Evolutionary conservation across 208 protist genomes (phyloP).

Genomic region (Acanthamoeba sp.): DNA sequence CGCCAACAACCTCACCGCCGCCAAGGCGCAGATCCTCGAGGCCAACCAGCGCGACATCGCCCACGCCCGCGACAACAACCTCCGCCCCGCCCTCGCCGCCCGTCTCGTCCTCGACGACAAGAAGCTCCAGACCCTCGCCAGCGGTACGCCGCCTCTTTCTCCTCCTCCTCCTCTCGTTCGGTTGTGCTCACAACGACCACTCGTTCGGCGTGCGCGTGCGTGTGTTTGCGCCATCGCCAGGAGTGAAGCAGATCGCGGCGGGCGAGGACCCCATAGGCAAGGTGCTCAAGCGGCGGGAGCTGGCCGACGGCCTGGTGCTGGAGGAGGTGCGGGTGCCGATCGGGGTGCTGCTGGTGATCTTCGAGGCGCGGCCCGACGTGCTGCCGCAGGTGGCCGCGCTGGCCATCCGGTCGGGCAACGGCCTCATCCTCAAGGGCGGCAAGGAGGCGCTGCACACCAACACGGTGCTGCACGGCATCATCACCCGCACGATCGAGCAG

Average conservation of each 20-base stretch:
- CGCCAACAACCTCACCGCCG: constrained; percentile 75
- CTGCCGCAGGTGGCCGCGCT: constrained; percentile 92
- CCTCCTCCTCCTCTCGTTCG: constrained; percentile 70
- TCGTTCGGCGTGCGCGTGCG: too few relatives aligned
- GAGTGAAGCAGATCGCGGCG: constrained; percentile 86
- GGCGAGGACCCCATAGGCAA: constrained; percentile 87
- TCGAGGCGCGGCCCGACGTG: constrained; percentile 94
- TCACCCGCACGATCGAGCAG: constrained; percentile 85
- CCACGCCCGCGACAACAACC: constrained; percentile 81
- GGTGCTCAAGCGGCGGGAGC: constrained; percentile 85
- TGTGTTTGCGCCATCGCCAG: too few relatives aligned
- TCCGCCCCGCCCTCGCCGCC: constrained; percentile 84
- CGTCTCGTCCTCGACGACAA: constrained; percentile 88
- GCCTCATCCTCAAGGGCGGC: constrained; percentile 93
- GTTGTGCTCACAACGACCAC: constrained; percentile 30
- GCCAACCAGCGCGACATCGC: constrained; percentile 91
- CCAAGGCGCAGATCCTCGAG: constrained; percentile 84
- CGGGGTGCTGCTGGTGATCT: constrained; percentile 95
- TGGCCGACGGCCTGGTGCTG: constrained; percentile 91
- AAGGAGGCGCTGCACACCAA: constrained; percentile 82
- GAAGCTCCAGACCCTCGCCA: constrained; percentile 86
- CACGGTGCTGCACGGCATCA: constrained; percentile 78
- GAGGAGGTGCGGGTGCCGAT: constrained; percentile 92
- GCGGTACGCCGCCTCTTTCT: neutral
- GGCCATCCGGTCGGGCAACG: constrained; percentile 92